Base-by-base conservation (phyloP, 768 basidiomycete species). In the Sarcodon sp. region DNA sequence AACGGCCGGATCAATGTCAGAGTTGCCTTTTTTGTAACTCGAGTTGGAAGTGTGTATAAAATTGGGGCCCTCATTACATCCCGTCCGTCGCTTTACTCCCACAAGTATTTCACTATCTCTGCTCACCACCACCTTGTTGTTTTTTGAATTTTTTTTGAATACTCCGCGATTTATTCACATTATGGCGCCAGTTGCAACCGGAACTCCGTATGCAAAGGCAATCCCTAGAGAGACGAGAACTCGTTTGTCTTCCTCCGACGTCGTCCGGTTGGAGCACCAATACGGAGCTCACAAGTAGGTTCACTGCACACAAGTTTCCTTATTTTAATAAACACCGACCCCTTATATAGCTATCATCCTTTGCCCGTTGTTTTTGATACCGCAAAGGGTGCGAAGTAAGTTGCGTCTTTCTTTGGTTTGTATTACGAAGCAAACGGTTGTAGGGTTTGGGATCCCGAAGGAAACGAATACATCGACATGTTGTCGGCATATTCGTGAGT, bases 401-500 rank as follows among this genome's bases (percentile, higher is more conserved):
- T 70, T 47, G 43, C 63, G 71, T 73, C 62, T 53, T 69, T 61
- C 43, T 50, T 52, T 50, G 53, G 55, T 43, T 49, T 47, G 33
- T 5, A 34, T 31, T 12, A 33, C 27, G 6, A 45, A 47, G 33
- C 31, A 15, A 33, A 43, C 33, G 43, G 46, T 55, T 58, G 44
- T 46, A 79, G 78, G 55, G 89, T 91, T 62, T 94, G 88, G 87
- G 93, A 96, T 61, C 87, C 85, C 3, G 92, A 94, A 72, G 93
- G 92, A 53, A 83, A 77, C 46, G 86, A 92, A 60, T 99, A 96
- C 67, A 91, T 97, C 53, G 96, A 99, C 60, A 96, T 97, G 88
- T 73, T 99, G 15, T 88, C 89, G 41, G 96, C 96, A 31, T 98
- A 98, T 69, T 93, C 89, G 88, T 93, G 62, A 69, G 83, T 69